Base-by-base conservation (phyloP, 176 grass and related monocot genomes). In the Dactylis glomerata region DNA sequence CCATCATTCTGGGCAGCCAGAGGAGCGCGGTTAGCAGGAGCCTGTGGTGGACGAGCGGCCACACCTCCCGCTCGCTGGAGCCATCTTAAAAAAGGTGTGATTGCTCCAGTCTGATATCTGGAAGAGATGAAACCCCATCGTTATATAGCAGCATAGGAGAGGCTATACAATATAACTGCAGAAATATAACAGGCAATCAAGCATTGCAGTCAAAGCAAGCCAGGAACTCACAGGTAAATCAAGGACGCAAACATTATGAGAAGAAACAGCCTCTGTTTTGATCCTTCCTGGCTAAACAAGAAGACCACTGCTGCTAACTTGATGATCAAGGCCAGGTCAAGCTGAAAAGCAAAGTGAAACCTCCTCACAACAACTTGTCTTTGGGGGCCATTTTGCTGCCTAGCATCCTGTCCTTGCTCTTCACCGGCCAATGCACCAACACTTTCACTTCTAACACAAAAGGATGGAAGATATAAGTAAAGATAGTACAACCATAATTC, bases 301-400 rank as follows among this genome's bases (percentile, higher is more conserved):
- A 98, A 98, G 26, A 98, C 91, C 10, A 95, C 87, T 46, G 91
- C 93, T 28, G 93, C 96, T 80, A 98, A 88, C 87, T 98, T 98
- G 83, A 98, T 86, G 76, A 98, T 93, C 58, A 98, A 70, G 24
- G 82, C 70, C 85, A 94, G 67, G 74, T 98, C 93, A 78, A 98
- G 89, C 81, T 98, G 93, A 90, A 98, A 95, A 66, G 89, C 91
- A 15, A 95, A 93, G 68, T 94, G 91, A 77, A 98, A 94, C 82
- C 93, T 91, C 87, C 96, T 95, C 81, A 89, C 93, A 49, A 96
- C 86, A 62, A 92, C 87, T 92, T 95, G 96, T 93, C 89, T 93
- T 85, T 93, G 88, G 85, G 75, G 86, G 13, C 70, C 92, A 41
- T 84, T 82, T 77, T 95, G 92, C 80, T 95, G 92, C 87, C 89